phyloP scores from a whole-genome alignment of 2,329 filamentous ascomycete genomes.

The Claviceps maximensis region DNA sequence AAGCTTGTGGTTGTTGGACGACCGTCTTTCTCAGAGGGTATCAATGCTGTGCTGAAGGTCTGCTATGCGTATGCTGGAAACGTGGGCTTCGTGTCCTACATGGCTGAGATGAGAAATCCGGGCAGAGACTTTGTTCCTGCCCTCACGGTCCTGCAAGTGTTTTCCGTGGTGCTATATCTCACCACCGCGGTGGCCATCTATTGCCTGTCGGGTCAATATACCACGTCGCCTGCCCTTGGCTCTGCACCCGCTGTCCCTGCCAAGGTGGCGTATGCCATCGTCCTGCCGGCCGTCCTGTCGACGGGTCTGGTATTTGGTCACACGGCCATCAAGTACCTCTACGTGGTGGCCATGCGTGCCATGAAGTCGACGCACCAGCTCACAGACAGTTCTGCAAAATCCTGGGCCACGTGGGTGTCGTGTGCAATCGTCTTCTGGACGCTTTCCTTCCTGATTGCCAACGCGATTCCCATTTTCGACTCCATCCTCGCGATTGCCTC shows the following conservation, averaged over 20 bases:
- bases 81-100: constrained; percentile 23
- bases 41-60: no score
- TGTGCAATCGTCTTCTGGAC: constrained; percentile 22
- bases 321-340: constrained; percentile 17
- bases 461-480: constrained; percentile 24
- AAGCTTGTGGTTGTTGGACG: constrained; percentile 17
- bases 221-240: constrained; percentile 20
- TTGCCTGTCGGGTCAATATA: constrained; percentile 18
- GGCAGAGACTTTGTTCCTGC: constrained; percentile 19
- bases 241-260: constrained; percentile 19
- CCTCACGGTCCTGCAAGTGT: constrained; percentile 18
- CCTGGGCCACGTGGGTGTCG: constrained; percentile 23
- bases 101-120: constrained; percentile 23
- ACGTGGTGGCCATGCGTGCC: constrained; percentile 19
- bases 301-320: no score
- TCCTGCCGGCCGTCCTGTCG: constrained; percentile 18
- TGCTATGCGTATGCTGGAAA: constrained; percentile 25
- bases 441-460: constrained; percentile 21
- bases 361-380: constrained; percentile 20
- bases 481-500: constrained; percentile 24
- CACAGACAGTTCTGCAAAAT: constrained; percentile 19
- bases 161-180: constrained; percentile 20
- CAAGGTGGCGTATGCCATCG: constrained; percentile 20
- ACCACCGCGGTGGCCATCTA: constrained; percentile 20
- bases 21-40: no score